Base-by-base conservation (phyloP, 2,329 filamentous ascomycete genomes). In the Alternaria hordeiaustralica region DNA sequence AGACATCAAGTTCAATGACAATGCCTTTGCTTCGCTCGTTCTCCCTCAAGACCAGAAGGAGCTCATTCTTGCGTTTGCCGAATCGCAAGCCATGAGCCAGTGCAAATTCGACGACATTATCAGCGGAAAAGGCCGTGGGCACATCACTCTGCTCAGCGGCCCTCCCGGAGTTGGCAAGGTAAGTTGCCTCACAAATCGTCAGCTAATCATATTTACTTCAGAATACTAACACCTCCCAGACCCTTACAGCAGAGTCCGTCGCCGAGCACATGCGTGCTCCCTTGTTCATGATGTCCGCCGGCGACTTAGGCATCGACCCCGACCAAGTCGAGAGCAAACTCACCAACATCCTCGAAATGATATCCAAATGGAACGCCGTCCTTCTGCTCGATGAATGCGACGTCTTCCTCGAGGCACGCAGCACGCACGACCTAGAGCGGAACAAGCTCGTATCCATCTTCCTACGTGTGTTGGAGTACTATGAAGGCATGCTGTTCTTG, bases 241-340 rank as follows among this genome's bases (percentile, higher is more conserved):
- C 93, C 0, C 84, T 96, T 6, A 96, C 93, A 0, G 93, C 92
- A 0, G 92, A 96, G 77, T 91, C 91, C 18, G 94, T 97, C 65
- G 92, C 91, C 7, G 93, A 96, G 76, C 84, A 94, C n/a, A 88
- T 96, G 65, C 89, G 90, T 73, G 90, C 91, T 58, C 93, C 93
- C 0, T 81, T 96, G 0, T 96, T 96, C 78, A 92, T 92, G 86
- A 91, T 93, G 49, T 91, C 89, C 6, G 91, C 92, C 0, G 92
- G 92, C 20, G 85, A 87, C 57, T 78, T 87, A 0, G 85, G 85
- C 11, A 78, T 81, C 13, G 76, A 81, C 26, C 80, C 83, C 0
- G 62, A 75, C 3, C 69, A 75, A 1, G 81, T 87, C 10, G 85
- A 87, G 65, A 63, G 68, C 2, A 81, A 79, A 26, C 78, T 87